Evolutionary conservation across 1,139 yeast genomes (phyloP), one percentile per base, ranked within the genome.

Genomic region (Hyphopichia wangnamkhiaoensis): DNA sequence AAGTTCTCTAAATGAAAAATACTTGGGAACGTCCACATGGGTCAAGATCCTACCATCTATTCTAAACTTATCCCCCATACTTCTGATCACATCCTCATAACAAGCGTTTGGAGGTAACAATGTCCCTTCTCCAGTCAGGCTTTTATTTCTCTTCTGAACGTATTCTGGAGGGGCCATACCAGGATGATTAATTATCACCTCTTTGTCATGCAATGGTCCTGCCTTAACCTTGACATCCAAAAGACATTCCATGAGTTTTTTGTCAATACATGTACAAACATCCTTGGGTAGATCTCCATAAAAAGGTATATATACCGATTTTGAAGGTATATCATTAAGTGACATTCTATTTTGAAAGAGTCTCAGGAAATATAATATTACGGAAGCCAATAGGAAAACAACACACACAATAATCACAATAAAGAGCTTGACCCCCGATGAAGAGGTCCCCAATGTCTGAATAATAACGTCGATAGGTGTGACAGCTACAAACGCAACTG

Each of bases 401-500:
- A 81, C 88, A 52, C 88, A 76, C 8, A 85, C 89, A 36, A 81
- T 79, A 16, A 87, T 80, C 26, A 90, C 90, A 47, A 86, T 84
- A 48, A 86, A 82, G 14, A 85, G 76, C 56, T 87, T 84, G 59
- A 87, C 63, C 9, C 75, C 81, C 46, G 78, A 79, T 41, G 78
- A 78, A 16, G 76, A 65, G 2, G 79, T 63, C 31, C 74, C 67
- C 1, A 75, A 58, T 2, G 91, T 81, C 59, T 84, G 91, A 1
- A 79, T 78, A 44, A 85, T 75, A 35, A 85, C 81, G 59, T 87
- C 95, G n/a, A 84, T 72, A 1, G 90, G 90, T 0, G 90, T 75
- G 6, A 83, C 86, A 3, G 83, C 68, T 9, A 82, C 65, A 42
- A 86, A 75, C 2, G 80, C 85, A 25, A 79, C 54, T 35, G 79